Conservation (phyloP, 2,329 filamentous ascomycete species). For the Chalaropsis ovoidea region DNA sequence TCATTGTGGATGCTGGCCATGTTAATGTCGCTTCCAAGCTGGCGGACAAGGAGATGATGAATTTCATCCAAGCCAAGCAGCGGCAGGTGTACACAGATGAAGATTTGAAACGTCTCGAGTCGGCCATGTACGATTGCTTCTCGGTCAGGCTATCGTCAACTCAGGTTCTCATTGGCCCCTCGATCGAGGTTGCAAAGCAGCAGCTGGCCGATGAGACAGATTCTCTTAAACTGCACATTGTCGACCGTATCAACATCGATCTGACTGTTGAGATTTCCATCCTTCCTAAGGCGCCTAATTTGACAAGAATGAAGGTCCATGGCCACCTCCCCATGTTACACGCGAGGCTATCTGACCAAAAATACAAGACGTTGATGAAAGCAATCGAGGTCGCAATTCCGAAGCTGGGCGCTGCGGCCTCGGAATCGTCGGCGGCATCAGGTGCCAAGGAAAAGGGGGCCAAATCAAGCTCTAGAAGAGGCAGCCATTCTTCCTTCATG, state of each 20-base stretch:
- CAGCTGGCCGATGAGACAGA: constrained; percentile 62
- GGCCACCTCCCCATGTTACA: constrained; percentile 88
- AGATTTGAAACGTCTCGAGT: constrained; percentile 79
- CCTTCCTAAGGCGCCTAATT: constrained; percentile 84
- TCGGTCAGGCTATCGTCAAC: constrained; percentile 86
- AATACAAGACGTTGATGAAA: constrained; percentile 95
- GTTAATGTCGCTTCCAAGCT: constrained; percentile 89
- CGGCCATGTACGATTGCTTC: constrained; percentile 96
- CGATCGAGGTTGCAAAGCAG: constrained; percentile 77
- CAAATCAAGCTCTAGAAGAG: constrained; percentile 15
- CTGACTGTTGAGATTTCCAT: constrained; percentile 96
- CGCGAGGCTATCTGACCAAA: constrained; percentile 81
- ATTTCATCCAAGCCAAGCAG: constrained; percentile 84
- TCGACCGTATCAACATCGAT: constrained; percentile 95
- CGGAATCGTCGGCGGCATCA: background rate
- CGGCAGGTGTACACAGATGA: constrained; percentile 76
- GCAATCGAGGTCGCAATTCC: constrained; percentile 92
- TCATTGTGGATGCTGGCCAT: constrained; percentile 94
- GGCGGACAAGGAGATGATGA: constrained; percentile 81
- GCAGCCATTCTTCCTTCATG: constrained; percentile 25
- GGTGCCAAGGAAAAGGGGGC: background rate
- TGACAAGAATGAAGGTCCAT: constrained; percentile 84
- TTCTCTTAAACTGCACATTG: constrained; percentile 68
- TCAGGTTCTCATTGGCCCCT: constrained; percentile 88
- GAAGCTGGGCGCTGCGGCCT: constrained; percentile 46